Evolutionary conservation across 2,329 filamentous ascomycete genomes (phyloP), one percentile per base, ranked within the genome.

Genomic region (Trichoderma semiorbis): DNA sequence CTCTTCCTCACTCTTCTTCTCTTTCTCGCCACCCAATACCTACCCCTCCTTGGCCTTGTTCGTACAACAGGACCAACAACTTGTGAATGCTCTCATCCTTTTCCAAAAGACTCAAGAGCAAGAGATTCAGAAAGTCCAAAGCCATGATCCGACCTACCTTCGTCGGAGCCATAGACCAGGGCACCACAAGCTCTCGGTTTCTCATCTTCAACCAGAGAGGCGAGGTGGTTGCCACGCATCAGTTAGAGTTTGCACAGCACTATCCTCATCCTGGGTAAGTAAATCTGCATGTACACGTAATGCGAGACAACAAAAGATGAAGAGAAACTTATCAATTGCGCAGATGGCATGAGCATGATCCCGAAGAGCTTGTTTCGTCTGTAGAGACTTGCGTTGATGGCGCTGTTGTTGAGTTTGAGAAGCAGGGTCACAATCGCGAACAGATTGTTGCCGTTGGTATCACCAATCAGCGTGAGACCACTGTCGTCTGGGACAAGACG

Each of bases 261-360:
- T 93, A 94, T 80, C 91, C 92, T 53, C 86, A 93, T 71, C 88
- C 93, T 76, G 92, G 93, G 91, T 93, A 82, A 83, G 86, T 47
- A 32, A 8, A 28, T n/a, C 21, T n/a, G 16, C 65, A 50, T 50
- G 61, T 21, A 50, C 39, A 47, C 5, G 16, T 28, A 34, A 30
- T 30, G 16, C 30, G 32, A 57, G 32, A 58, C 24, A 30, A 26
- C 21, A 21, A 32, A n/a, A 18, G 24, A 26, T n/a, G 18, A 21
- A 53, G 12, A 62, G 14, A 58, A 53, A 26, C 66, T 72, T 32
- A 71, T 34, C 26, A 50, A 24, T 58, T 10, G 21, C 57, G 7
- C 34, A 94, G 92, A 79, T 95, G 92, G 93, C 92, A 95, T 81
- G 93, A 96, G 81, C 93, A 95, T 80, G 92, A 95, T 77, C 92